phyloP scores from a whole-genome alignment of 2,329 filamentous ascomycete species.

The Hypoxylon sp. region DNA sequence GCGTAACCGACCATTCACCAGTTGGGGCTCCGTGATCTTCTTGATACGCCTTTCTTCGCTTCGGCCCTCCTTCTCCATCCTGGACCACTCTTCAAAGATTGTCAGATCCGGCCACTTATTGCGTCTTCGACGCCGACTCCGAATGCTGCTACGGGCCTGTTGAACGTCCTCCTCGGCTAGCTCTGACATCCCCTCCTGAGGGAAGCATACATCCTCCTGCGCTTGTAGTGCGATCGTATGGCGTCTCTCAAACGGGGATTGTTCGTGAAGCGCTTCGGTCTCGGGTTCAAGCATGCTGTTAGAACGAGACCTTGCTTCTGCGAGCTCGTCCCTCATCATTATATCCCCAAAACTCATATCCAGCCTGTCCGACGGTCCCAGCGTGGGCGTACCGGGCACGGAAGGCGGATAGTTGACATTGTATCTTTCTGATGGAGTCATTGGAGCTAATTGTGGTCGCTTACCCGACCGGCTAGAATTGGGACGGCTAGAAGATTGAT shows the following conservation, averaged over 20 bases:
- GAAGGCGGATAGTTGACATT: constrained; percentile 76
- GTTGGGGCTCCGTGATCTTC: constrained; percentile 91
- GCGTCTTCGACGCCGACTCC: constrained; percentile 64
- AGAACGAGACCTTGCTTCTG: constrained; percentile 42
- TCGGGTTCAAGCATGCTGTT: constrained; percentile 36
- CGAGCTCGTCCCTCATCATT: constrained; percentile 74
- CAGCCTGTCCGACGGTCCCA: constrained; percentile 58
- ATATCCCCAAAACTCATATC: constrained; percentile 72
- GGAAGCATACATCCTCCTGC: constrained; percentile 93
- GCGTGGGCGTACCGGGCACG: constrained; percentile 67
- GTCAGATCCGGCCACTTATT: constrained; percentile 86
- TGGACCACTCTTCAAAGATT: constrained; percentile 87
- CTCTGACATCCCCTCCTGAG: constrained; percentile 79
- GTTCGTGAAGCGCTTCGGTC: constrained; percentile 45
- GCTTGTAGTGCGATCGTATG: constrained; percentile 70
- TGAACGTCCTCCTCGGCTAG: constrained; percentile 78
- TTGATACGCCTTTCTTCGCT: constrained; percentile 85
- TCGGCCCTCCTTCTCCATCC: constrained; percentile 86
- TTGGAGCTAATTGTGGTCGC: constrained; percentile 47
- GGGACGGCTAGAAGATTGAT: constrained; percentile 51
- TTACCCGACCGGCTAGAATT: constrained; percentile 60
- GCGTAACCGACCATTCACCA: constrained; percentile 87
- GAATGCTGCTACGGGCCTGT: constrained; percentile 55
- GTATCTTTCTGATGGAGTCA: constrained; percentile 56
- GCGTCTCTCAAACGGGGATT: constrained; percentile 55